Evolutionary conservation across 257 asterid species (phyloP).

Genomic region (Cruciata laevipes): DNA sequence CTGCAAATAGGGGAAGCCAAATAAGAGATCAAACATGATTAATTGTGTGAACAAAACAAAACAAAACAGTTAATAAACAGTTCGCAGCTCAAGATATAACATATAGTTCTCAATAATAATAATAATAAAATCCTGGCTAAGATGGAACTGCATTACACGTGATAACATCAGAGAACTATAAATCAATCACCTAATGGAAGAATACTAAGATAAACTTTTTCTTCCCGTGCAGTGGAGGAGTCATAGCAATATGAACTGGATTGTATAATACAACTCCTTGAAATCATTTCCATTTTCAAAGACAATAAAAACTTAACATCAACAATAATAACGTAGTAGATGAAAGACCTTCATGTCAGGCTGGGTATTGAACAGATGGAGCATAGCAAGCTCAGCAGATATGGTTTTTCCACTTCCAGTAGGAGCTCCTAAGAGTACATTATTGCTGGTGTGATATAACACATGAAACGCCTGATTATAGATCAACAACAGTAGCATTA

Average conservation of each 20-base stretch:
- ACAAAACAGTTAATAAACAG: background rate
- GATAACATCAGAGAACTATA: background rate
- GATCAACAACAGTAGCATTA: conserved; percentile 20
- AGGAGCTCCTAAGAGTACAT: conserved; percentile 97
- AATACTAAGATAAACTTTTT: background rate
- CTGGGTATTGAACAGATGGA: conserved; percentile 75
- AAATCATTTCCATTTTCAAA: background rate
- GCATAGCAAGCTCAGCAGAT: conserved; percentile 99
- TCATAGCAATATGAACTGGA: background rate
- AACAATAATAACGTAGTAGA: background rate
- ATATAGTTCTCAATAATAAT: background rate
- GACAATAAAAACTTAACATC: background rate
- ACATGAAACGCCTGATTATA: conserved; percentile 79
- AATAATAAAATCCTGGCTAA: background rate
- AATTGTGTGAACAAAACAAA: background rate
- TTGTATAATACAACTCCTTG: background rate
- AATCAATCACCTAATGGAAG: background rate
- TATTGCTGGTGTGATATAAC: conserved; percentile 82
- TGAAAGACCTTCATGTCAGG: conserved; percentile 87
- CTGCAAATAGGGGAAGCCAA: background rate
- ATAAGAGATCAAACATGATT: background rate
- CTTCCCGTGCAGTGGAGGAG: background rate
- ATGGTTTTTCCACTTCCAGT: conserved; percentile 99
- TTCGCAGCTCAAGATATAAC: background rate
- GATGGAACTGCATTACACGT: background rate